Conservation (phyloP, 2,329 filamentous ascomycete species). For the Diplodia corticola region DNA sequence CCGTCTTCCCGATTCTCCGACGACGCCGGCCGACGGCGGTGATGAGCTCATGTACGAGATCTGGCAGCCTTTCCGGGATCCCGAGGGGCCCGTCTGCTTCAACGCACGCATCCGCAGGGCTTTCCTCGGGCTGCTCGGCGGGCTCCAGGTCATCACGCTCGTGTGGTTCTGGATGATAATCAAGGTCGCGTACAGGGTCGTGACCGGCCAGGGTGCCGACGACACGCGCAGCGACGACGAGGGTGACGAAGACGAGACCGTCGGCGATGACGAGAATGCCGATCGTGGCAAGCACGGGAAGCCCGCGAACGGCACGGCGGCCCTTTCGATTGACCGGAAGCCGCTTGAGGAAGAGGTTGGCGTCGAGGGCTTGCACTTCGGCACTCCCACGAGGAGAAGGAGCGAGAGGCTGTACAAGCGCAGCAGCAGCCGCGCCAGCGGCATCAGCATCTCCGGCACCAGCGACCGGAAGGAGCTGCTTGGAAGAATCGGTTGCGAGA, state of each 20-base stretch:
- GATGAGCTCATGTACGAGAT: conserved; percentile 57
- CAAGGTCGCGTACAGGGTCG: conserved; percentile 75
- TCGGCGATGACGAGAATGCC: conserved; percentile 28
- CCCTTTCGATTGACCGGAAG: conserved; percentile 26
- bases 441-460: conserved; percentile 66
- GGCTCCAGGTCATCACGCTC: conserved; percentile 76
- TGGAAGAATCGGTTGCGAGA: conserved; percentile 80
- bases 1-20: not conserved
- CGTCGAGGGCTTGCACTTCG: conserved; percentile 67
- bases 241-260: conserved; percentile 63
- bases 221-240: conserved; percentile 88
- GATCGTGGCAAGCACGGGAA: conserved; percentile 27
- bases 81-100: conserved; percentile 76
- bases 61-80: conserved; percentile 70
- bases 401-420: conserved; percentile 47
- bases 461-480: conserved; percentile 79
- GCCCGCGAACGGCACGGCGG: conserved; percentile 33
- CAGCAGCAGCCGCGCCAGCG: conserved; percentile 47
- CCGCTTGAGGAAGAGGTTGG: conserved; percentile 73
- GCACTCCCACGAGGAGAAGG: conserved; percentile 43
- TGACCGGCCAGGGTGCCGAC: conserved; percentile 75
- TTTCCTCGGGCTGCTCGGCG: conserved; percentile 75
- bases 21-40: conserved; percentile 35
- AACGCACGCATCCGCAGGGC: conserved; percentile 70
- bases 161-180: conserved; percentile 91